Evolutionary conservation across 176 grass and related monocot species (phyloP), one percentile per base, ranked within the genome.

Genomic region (Avena insularis): DNA sequence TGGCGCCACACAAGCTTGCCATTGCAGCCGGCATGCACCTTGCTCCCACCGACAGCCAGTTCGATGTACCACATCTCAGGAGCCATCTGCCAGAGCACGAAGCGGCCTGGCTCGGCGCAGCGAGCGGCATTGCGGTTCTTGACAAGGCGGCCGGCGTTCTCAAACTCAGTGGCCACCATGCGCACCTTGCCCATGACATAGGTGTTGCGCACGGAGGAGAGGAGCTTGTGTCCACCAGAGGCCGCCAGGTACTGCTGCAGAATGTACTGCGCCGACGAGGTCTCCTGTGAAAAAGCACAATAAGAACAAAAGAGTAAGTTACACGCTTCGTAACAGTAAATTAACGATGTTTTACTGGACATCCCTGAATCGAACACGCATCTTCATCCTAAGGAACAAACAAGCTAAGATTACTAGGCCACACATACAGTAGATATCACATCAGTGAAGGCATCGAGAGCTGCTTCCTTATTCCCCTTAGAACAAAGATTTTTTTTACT

Each of bases 221-320:
- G 89, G 12, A 90, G 80, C 80, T 25, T 90, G 63, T 90, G 83
- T 56, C 93, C 93, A 2, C 93, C 93, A n/a, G 86, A 92, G 19
- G 91, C 89, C 13, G 93, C 93, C 17, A 92, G 89, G 89, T 95
- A 93, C 25, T 95, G 93, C 89, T 93, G 88, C 91, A 95, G 80
- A 59, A 95, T 95, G 89, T 95, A 95, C 77, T 90, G 91, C 53
- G 91, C 93, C 29, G 93, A 92, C 50, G 91, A 95, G 79, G 91
- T 91, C 70, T 89, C 89, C 93, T 95, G 90, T 46, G 36, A 36
- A 61, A 89, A 87, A 73, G 50, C 84, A 48, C 21, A 58, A 6
- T 55, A 70, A 66, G n/a, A 35, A 1, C 3, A 5, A 12, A 35
- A 47, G 80, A 66, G 51, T 54, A 21, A 35, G 27, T 57, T 5